Base-by-base conservation (phyloP, 208 protist genomes). In the Trypanosomatidae sp. region DNA sequence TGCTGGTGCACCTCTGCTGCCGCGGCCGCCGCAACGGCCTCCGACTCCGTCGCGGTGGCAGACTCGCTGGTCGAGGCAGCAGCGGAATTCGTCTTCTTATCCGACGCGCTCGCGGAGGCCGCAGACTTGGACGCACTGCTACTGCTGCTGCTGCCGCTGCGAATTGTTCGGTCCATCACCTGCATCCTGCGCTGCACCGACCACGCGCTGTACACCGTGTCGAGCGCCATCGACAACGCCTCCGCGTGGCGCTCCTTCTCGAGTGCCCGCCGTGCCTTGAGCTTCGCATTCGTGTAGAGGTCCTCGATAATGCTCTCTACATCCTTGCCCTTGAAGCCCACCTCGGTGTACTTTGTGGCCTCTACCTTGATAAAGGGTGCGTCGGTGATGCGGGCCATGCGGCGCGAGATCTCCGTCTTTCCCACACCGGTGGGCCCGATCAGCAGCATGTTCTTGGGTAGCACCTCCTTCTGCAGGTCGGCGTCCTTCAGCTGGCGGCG, bases 281-380 rank as follows among this genome's bases (percentile, higher is more conserved):
- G 78, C 72, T 99, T 98, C 7, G 95, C 92, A 52, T 95, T 95
- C 17, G 89, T 88, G 71, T 98, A 97, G 7, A 99, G 84, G 67
- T 99, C 98, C 70, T 97, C 87, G 72, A 99, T 98, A 65, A 99
- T 99, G 50, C 85, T 93, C 74, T 99, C 98, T 22, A 99, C 98
- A 74, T 99, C 98, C 72, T 98, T 97, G 36, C 96, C 96, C 62
- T 98, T 97, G 81, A 98, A 99, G 36, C 94, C 94, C 0, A 98
- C 94, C 72, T 99, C 98, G 2, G 98, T 99, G 84, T 98, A 99
- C 87, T 99, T 99, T 43, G 98, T 99, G 15, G 98, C 98, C 84
- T 99, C 98, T 10, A 99, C 98, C 82, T 99, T 99, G 28, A 99
- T 86, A 76, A 99, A 99, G 3, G 98, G 98, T 0, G 98, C 96